Percentiles rank a stretch among this genome's conserved stretches.
Conservation (phyloP, 768 basidiomycete species). For the Pleurotus eryngii region DNA sequence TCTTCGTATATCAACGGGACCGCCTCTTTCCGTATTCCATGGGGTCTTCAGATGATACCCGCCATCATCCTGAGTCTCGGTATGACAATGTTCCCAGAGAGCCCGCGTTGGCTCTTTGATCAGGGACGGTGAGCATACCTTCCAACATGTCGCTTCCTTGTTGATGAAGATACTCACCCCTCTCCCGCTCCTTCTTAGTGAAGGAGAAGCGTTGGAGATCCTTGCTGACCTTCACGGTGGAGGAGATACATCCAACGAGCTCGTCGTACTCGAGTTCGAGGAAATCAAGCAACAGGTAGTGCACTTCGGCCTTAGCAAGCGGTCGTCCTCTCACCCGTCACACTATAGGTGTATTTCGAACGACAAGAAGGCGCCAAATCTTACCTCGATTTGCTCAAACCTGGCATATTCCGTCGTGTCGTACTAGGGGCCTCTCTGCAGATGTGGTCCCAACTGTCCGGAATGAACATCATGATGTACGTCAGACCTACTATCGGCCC, state of each 20-base stretch:
- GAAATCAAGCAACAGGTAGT: conserved; percentile 55
- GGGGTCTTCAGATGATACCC: conserved; percentile 79
- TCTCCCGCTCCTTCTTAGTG: conserved; percentile 22
- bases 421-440: conserved; percentile 68
- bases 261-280: conserved; percentile 68
- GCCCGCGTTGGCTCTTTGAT: conserved; percentile 72
- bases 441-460: conserved; percentile 76
- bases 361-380: conserved; percentile 70
- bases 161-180: not conserved
- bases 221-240: conserved; percentile 72
- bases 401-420: conserved; percentile 67
- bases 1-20: conserved; percentile 68
- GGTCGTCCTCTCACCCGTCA: no score
- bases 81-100: conserved; percentile 68
- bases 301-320: not conserved
- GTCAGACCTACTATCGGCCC: conserved; percentile 11
- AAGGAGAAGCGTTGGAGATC: conserved; percentile 65
- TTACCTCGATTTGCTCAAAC: conserved; percentile 61
- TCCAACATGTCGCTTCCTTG: not conserved
- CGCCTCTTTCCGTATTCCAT: conserved; percentile 78
- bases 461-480: conserved; percentile 83
- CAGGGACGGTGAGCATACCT: conserved; percentile 39
- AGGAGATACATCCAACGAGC: conserved; percentile 53
- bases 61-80: conserved; percentile 65
- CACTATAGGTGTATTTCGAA: conserved; percentile 46